Evolutionary conservation across 1,139 yeast genomes (phyloP).

Genomic region (Yamadazyma jaroonii): DNA sequence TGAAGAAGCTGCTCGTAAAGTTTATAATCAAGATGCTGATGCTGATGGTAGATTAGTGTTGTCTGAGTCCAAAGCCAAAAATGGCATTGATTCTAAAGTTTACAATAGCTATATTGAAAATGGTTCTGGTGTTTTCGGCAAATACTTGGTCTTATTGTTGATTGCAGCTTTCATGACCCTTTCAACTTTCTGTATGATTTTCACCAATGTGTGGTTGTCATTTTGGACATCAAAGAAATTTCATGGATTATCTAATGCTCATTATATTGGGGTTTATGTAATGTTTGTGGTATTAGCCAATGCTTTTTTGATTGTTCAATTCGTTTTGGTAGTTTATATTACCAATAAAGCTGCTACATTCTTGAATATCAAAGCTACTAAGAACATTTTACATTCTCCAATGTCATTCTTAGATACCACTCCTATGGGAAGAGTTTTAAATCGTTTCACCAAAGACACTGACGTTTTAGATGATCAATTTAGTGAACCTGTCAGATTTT

Average conservation of each 20-base stretch:
- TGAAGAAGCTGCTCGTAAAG: slow-evolving; percentile 15
- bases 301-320: slow-evolving; percentile 41
- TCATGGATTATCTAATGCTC: slow-evolving; percentile 38
- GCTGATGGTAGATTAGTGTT: slow-evolving; percentile 31
- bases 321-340: slow-evolving; percentile 49
- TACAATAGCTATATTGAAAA: slow-evolving; percentile 46
- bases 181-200: slow-evolving; percentile 59
- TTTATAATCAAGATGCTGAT: slow-evolving; percentile 12
- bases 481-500: slow-evolving; percentile 57
- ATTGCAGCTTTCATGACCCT: slow-evolving; percentile 26
- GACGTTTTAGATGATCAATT: slow-evolving; percentile 79
- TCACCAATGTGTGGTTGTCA: slow-evolving; percentile 80
- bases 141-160: slow-evolving; percentile 12
- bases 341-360: slow-evolving; percentile 48
- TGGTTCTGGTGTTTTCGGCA: slow-evolving; percentile 52
- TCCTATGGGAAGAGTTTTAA: slow-evolving; percentile 59
- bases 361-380: slow-evolving; percentile 51
- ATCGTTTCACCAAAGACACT: slow-evolving; percentile 75
- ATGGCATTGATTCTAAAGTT: slow-evolving; percentile 24
- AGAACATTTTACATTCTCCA: slow-evolving; percentile 57
- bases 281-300: slow-evolving; percentile 48
- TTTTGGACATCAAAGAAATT: slow-evolving; percentile 74
- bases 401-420: slow-evolving; percentile 62
- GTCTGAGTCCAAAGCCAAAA: slow-evolving; percentile 38
- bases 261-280: slow-evolving; percentile 73